Evolutionary conservation across 805 yeast species (phyloP), one percentile per base, ranked within the genome.

Genomic region (Pichia kluyveri): DNA sequence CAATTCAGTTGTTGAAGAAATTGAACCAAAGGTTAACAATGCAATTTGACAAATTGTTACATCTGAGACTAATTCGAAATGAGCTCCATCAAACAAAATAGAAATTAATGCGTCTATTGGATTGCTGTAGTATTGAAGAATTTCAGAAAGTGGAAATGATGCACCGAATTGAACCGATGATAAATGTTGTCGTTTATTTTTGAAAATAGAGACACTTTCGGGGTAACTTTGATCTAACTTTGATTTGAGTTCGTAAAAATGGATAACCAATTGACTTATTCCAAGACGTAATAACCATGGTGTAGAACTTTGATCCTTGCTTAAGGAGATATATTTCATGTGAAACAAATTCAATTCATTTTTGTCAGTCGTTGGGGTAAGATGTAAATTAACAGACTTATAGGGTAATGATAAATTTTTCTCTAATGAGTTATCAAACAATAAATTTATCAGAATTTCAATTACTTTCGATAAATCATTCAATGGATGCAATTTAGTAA

Each of bases 251-350:
- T 45, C 43, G 50, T 61, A 73, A 47, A 62, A 74, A 3, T 63
- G 43, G 1, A 46, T 38, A 0, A 73, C 31, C 3, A 76, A 51
- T 38, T 56, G 63, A 0, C 63, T 47, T 8, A 71, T 30, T 0
- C 76, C 78, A 8, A 57, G 46, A 1, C 64, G 45, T 5, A 68
- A 51, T 12, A 77, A 57, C 83, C 83, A 79, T 0, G 69, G 59
- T 6, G 54, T 53, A 0, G 54, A 43, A 34, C 50, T 27, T 0
- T 40, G 46, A 19, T 26, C 51, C 14, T 23, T 48, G 12, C 14
- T 53, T 19, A 41, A 44, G 3, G 45, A 43, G n/a, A 57, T 18
- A 43, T 52, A 54, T 23, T 48, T 50, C 19, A 53, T 43, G 28
- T 53, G 47, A 44, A 63, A 63, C 66, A 65, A 60, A n/a, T 53